These are phyloP conservation scores for Persicaria maculosa DNA, from an alignment of 148 eudicot species.

Conservation along the genomic window DNA sequence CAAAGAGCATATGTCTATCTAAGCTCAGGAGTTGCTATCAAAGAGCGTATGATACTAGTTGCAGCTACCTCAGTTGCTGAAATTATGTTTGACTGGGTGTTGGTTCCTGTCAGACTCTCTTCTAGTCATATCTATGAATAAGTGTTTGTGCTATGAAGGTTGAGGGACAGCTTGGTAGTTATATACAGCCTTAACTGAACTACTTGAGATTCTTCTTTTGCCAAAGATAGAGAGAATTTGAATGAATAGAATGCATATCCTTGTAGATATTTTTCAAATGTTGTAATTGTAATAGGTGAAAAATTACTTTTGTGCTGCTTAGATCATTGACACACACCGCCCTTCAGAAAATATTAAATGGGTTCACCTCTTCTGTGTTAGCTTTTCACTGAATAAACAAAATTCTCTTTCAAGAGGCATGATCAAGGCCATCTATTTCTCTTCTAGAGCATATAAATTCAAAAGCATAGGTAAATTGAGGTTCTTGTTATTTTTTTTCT, in stretches of 20 bases:
- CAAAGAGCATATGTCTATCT: not conserved
- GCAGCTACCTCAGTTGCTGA: conserved; percentile 4
- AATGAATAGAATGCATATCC: not conserved
- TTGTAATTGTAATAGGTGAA: not conserved
- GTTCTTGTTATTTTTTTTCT: not conserved
- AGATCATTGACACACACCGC: not conserved
- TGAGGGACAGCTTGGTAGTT: not conserved
- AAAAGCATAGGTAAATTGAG: not conserved
- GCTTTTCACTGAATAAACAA: not conserved
- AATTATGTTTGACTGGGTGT: not conserved
- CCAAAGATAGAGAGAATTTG: not conserved
- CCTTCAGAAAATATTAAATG: not conserved
- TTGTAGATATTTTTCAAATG: not conserved
- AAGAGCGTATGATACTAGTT: not conserved
- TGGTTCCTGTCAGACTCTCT: not conserved
- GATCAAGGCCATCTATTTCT: not conserved
- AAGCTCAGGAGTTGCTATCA: not conserved
- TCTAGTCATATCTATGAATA: not conserved
- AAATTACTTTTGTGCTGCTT: not conserved
- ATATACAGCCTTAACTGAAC: not conserved
- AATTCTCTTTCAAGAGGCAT: not conserved
- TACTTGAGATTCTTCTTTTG: no score
- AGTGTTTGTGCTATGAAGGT: not conserved
- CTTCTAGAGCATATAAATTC: not conserved
- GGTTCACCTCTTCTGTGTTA: not conserved